Evolutionary conservation across 2,329 filamentous ascomycete species (phyloP), one percentile per base, ranked within the genome.

Genomic region (Diaporthe australafricana): DNA sequence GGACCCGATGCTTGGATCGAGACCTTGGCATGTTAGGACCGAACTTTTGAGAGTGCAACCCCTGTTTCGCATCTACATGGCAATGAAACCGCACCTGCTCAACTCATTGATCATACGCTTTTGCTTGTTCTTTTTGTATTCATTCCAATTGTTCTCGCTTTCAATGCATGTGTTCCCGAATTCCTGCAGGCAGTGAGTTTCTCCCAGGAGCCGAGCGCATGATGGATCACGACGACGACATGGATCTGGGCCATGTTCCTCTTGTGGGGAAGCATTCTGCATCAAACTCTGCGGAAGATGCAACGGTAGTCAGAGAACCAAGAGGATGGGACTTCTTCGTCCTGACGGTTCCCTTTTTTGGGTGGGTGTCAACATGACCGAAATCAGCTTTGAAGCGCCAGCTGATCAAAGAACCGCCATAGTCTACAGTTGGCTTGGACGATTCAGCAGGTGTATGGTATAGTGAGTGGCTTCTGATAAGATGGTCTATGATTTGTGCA

Each of bases 341-440:
- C 20, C 12, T 63, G 42, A 63, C 60, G 1, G 30, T 63, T 32
- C 60, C 60, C 5, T 63, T 63, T 22, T 63, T 63, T 17, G 60
- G 60, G 60, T 63, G 3, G 9, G 57, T 48, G 42, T 12, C 42
- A 17, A 9, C 6, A 3, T 38, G 35, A 25, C 12, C 9, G n/a
- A 25, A 35, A 2, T 7, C 30, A 35, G 5, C 17, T 14, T 8
- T 27, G 42, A 63, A 7, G 27, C 8, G 30, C 40, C n/a, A 5
- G 17, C 42, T 63, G 17, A 63, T 42, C 20, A 22, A 20, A 48
- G 6, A 38, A 9, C 42, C 20, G 16, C 14, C n/a, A 48, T 32
- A 63, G 60, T 35, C 60, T 63, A 5, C 60, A 63, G 30, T 42
- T 63, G 47, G 60, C 60, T 35, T 63, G 60, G 60, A 63, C 60